Evolutionary conservation across 1,284 basidiomycete species (phyloP), one percentile per base, ranked within the genome.

Genomic region (Heterobasidion parviporum): DNA sequence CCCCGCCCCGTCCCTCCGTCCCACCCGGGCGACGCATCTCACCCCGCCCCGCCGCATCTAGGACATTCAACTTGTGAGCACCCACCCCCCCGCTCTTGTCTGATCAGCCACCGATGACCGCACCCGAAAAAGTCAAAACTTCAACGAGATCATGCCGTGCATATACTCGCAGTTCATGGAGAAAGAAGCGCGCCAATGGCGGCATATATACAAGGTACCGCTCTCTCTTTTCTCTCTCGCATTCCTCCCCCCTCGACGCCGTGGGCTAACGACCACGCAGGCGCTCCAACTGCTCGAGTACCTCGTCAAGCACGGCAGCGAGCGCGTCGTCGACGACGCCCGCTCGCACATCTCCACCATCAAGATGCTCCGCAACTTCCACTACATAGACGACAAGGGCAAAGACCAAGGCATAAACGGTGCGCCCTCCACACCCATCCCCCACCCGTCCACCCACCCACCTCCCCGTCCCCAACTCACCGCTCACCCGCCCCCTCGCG

Each of bases 321-420:
- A 99, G 69, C 88, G 97, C 48, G 97, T 99, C 3, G 94, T 99
- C 15, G 96, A 99, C 66, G 96, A 99, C 71, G 94, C 97, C 2
- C 82, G 96, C 56, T 90, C 93, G 1, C 97, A 99, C 68, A 78
- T 98, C 18, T 88, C 91, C 44, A 98, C 95, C 33, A 85, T 99
- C 69, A 98, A 98, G 76, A 98, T 99, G 89, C 82, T 99, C 8
- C 79, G 95, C 59, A 98, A 89, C 67, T 99, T 99, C 74, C 97
- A 99, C 69, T 98, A 98, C 71, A 93, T 98, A 57, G 97, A 99
- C 64, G 96, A 99, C 63, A 97, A 96, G 73, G 94, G 93, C 57
- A 99, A 99, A 71, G 97, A 99, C 67, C 94, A 99, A 71, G 96
- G 96, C n/a, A 83, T 98, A 65, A 99, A 99, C 65, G 92, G 94